phyloP scores from a whole-genome alignment of 2,329 filamentous ascomycete species.

The Fusarium devonianum region DNA sequence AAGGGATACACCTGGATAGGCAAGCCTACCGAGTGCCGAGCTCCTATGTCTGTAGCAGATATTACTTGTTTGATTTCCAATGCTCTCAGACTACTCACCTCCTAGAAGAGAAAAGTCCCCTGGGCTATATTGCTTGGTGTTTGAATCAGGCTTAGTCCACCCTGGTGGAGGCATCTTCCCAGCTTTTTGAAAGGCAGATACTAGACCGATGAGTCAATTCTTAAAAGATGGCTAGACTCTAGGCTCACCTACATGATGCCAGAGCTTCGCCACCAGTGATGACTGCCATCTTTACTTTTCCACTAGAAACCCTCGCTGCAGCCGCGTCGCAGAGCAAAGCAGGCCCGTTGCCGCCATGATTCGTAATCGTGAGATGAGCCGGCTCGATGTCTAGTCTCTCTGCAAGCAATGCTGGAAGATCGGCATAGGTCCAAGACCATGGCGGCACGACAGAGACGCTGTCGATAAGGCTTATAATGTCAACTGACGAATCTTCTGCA shows the following conservation, averaged over 20 bases:
- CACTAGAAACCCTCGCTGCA: conserved; percentile 61
- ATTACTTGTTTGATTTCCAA: conserved; percentile 5
- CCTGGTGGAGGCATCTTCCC: conserved; percentile 58
- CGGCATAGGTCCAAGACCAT: conserved; percentile 71
- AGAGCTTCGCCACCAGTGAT: conserved; percentile 71
- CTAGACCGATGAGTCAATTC: conserved; percentile 9
- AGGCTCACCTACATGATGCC: conserved; percentile 56
- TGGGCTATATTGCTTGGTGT: conserved; percentile 53
- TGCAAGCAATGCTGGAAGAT: conserved; percentile 63
- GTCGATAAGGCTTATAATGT: conserved; percentile 50
- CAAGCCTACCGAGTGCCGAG: conserved; percentile 64
- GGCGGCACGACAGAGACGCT: conserved; percentile 66
- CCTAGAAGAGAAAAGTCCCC: conserved; percentile 55
- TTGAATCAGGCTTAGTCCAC: conserved; percentile 61
- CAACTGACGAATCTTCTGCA: conserved; percentile 53
- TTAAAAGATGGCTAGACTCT: fast-evolving
- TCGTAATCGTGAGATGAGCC: conserved; percentile 57
- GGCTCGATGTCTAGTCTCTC: conserved; percentile 56
- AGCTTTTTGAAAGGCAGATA: conserved; percentile 46
- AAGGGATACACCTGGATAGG: conserved; percentile 73
- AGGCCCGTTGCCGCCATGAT: conserved; percentile 70
- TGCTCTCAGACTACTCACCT: conserved; percentile 1
- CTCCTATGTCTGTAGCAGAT: conserved; percentile 56
- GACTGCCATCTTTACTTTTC: conserved; percentile 63
- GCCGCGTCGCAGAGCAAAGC: conserved; percentile 69